Conservation (phyloP, 2,329 filamentous ascomycete genomes). For the Aspergillus uvarum region DNA sequence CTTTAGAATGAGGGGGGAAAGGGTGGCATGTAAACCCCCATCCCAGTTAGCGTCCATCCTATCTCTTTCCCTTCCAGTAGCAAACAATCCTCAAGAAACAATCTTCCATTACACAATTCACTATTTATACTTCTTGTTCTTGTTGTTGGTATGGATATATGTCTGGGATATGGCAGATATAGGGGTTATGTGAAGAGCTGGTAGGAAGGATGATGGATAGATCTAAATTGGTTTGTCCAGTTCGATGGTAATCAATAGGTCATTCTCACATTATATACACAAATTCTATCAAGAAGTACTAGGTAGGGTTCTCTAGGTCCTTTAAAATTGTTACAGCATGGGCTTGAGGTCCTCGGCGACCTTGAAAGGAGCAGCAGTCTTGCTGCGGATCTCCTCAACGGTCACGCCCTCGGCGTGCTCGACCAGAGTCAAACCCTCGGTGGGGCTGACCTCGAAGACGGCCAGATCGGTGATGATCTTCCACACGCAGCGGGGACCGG, state of each 20-base stretch:
- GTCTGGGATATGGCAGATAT: too few relatives aligned
- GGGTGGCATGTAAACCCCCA: too few relatives aligned
- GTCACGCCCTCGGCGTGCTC: constrained; percentile 70
- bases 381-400: constrained; percentile 67
- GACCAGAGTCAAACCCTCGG: constrained; percentile 54
- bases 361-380: constrained; percentile 69
- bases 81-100: background rate
- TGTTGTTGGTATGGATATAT: too few relatives aligned
- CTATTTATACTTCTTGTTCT: too few relatives aligned
- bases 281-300: background rate
- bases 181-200: too few relatives aligned
- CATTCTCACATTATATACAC: constrained; percentile 8
- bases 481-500: constrained; percentile 64
- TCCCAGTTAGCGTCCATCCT: background rate
- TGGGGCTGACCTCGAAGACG: constrained; percentile 72
- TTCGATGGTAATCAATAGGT: background rate
- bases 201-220: too few relatives aligned
- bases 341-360: constrained; percentile 60
- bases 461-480: constrained; percentile 72
- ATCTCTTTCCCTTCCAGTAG: background rate
- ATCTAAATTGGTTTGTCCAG: background rate
- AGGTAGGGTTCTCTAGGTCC: too few relatives aligned
- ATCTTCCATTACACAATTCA: too few relatives aligned
- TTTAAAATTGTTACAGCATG: constrained; percentile 39
- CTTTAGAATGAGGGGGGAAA: too few relatives aligned